Conservation (phyloP, 192 early-diverging fungal species). For the Linnemannia exigua region DNA sequence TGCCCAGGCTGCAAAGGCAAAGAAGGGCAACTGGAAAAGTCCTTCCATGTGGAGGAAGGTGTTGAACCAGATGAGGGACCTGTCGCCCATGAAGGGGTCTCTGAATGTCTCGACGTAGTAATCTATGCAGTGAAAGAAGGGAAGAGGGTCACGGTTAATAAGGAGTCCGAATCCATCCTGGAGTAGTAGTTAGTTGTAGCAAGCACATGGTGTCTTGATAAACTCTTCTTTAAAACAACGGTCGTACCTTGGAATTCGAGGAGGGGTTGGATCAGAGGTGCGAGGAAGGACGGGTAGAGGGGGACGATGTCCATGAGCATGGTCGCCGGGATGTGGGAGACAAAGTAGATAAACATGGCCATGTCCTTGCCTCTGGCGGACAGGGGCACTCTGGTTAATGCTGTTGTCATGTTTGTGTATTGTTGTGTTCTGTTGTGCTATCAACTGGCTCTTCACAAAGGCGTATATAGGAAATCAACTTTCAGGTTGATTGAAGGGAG, state of each 20-base stretch:
- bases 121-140: background rate
- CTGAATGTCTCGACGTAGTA: constrained; percentile 65
- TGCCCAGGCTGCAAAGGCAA: constrained; percentile 71
- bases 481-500: background rate
- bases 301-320: constrained; percentile 70
- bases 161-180: background rate
- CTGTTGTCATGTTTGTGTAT: constrained; percentile 11
- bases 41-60: constrained; percentile 73
- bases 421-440: background rate
- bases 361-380: constrained; percentile 66
- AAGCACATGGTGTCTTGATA: no score
- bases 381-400: constrained; percentile 30
- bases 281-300: constrained; percentile 61
- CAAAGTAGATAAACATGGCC: constrained; percentile 77
- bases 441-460: constrained; percentile 4
- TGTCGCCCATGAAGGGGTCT: constrained; percentile 75
- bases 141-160: background rate
- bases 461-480: background rate
- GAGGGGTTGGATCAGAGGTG: constrained; percentile 51
- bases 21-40: constrained; percentile 77
- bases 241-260: constrained; percentile 25
- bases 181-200: no score
- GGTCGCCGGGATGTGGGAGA: constrained; percentile 79
- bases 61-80: constrained; percentile 71
- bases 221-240: no score